Evolutionary conservation across 352 stramenopile species (phyloP), one percentile per base, ranked within the genome.

Genomic region (Globisporangium iwayamae): DNA sequence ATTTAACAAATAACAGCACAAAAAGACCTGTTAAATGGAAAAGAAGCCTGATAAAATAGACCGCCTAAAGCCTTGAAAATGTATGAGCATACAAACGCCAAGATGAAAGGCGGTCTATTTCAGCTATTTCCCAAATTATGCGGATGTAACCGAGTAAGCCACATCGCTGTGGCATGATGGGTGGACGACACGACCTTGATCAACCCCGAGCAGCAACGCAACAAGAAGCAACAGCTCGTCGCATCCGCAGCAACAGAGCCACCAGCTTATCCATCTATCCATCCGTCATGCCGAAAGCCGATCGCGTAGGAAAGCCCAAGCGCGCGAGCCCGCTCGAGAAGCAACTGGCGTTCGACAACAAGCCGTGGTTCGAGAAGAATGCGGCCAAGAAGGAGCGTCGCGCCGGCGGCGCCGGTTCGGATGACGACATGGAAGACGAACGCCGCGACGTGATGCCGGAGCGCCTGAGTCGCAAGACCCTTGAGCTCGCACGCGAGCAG

Each of bases 241-340:
- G 28, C 30, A n/a, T 16, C 16, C 43, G n/a, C 16, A 45, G 52
- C 45, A 38, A 22, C 32, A 50, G 16, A 55, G 14, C 30, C 22
- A 38, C 4, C 56, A 10, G 36, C 52, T 18, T 32, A 55, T 25
- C 25, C 43, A 50, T 14, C 9, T 3, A 41, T 16, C 28, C 28
- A 14, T 43, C 34, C 14, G 59, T 20, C 28, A 91, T 94, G 85
- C 85, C 85, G 39, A 92, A 92, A 77, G 72, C 75, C 56, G 71
- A 79, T 41, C 80, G 80, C 47, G 11, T 16, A 22, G 77, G 79
- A 53, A 96, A 94, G 72, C 80, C 83, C 43, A 96, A 96, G 72
- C 87, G 87, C 66, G 79, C 87, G 59, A 90, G 81, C 70, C 85
- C 87, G 75, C 76, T 96, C 41, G 87, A 93, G 71, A 93, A 93